These are phyloP conservation scores for Colletotrichum musae DNA, from an alignment of 2,329 filamentous ascomycete genomes.

Conservation along the genomic window DNA sequence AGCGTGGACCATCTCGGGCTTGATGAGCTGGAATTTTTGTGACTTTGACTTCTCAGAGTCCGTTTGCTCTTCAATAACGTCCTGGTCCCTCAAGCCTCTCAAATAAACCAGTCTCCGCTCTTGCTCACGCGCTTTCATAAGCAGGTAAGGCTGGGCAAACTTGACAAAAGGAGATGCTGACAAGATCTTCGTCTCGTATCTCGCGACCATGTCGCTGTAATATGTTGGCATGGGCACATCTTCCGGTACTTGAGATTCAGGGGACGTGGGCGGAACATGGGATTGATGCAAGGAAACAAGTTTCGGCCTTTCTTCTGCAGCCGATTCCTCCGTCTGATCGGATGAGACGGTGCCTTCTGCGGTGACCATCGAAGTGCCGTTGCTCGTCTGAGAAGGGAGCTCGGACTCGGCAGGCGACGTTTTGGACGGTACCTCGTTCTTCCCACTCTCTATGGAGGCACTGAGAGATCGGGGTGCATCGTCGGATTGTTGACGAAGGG, in stretches of 20 bases:
- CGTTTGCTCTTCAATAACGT: constrained; percentile 69
- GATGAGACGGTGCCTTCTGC: constrained; percentile 48
- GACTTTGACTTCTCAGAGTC: constrained; percentile 74
- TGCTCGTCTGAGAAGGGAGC: constrained; percentile 42
- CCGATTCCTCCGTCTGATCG: constrained; percentile 45
- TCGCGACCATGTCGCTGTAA: constrained; percentile 94
- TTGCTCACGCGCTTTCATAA: constrained; percentile 93
- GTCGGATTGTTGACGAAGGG: constrained; percentile 51
- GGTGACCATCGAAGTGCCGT: constrained; percentile 33
- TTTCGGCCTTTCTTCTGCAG: constrained; percentile 46
- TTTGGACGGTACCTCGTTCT: constrained; percentile 50
- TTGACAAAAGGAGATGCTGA: constrained; percentile 97
- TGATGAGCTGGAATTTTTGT: constrained; percentile 89
- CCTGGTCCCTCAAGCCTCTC: constrained; percentile 85
- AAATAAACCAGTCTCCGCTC: constrained; percentile 88
- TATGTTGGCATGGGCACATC: constrained; percentile 90
- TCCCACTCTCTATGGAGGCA: constrained; percentile 45
- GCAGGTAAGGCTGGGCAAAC: constrained; percentile 92
- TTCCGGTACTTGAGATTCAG: constrained; percentile 76
- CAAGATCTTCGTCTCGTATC: constrained; percentile 92
- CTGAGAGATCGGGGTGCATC: constrained; percentile 56
- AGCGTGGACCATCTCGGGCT: constrained; percentile 94
- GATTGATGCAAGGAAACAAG: constrained; percentile 58
- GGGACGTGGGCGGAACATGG: constrained; percentile 57
- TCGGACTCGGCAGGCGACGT: constrained; percentile 53